These are phyloP conservation scores for Linnemannia exigua DNA, from an alignment of 192 early-diverging fungal species.

Conservation along the genomic window DNA sequence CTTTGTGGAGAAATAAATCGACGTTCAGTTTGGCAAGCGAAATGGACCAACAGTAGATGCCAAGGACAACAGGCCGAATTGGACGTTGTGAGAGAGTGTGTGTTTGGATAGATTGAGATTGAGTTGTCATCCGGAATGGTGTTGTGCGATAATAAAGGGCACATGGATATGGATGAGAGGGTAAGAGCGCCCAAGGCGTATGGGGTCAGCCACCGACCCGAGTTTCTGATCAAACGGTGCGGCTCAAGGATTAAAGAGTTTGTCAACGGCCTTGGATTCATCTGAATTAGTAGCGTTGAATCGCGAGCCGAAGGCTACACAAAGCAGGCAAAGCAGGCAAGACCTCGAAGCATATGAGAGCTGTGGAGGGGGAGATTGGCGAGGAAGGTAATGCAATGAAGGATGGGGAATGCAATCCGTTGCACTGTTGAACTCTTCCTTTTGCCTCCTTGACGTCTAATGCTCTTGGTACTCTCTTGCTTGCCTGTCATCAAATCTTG, in stretches of 20 bases:
- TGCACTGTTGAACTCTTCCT: too few relatives aligned
- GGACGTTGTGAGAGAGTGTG: not conserved
- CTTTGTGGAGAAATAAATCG: not conserved
- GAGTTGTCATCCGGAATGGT: not conserved
- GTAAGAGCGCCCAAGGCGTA: conserved; percentile 7
- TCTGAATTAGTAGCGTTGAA: not conserved
- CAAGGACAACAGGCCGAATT: not conserved
- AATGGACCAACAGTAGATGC: not conserved
- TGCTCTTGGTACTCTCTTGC: not conserved
- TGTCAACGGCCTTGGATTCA: not conserved
- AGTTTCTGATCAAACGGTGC: conserved; percentile 1
- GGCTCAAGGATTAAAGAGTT: not conserved
- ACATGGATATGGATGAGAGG: not conserved
- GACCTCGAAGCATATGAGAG: not conserved
- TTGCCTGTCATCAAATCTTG: not conserved
- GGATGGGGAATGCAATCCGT: too few relatives aligned
- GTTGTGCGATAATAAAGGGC: too few relatives aligned
- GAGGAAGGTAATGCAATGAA: not conserved
- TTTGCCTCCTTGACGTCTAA: not conserved
- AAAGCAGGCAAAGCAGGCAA: not conserved
- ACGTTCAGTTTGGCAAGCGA: conserved; percentile 5
- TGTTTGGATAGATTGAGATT: not conserved
- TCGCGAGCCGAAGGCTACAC: conserved; percentile 10
- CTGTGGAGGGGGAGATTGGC: not conserved
- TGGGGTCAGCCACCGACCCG: conserved; percentile 23